Percentiles rank a stretch among this genome's conserved stretches.
phyloP scores from a whole-genome alignment of 768 basidiomycete species.

The Sarcodon aspratus region DNA sequence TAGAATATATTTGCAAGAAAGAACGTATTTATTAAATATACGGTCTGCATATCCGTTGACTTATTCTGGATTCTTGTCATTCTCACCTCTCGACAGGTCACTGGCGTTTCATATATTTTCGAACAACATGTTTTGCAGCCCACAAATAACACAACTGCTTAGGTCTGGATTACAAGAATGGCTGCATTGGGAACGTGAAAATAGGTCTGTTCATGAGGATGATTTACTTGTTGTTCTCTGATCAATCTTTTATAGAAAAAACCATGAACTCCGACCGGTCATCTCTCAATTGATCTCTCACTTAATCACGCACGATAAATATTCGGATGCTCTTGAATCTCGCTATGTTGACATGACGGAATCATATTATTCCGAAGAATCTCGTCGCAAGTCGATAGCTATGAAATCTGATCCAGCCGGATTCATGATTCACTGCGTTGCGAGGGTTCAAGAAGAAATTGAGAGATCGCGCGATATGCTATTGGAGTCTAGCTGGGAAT shows the following conservation, averaged over 20 bases:
- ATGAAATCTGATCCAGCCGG: slow-evolving; percentile 31
- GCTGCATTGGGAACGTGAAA: slow-evolving; percentile 42
- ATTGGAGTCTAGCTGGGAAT: slow-evolving; percentile 33
- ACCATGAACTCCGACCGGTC: slow-evolving; percentile 25
- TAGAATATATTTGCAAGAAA: slow-evolving; percentile 42
- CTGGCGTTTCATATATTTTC: slow-evolving; percentile 49
- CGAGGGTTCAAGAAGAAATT: slow-evolving; percentile 44
- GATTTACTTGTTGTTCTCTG: no score
- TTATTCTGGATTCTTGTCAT: not conserved
- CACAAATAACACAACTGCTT: slow-evolving; percentile 29
- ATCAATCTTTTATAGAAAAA: not conserved
- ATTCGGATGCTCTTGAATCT: slow-evolving; percentile 42
- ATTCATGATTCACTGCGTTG: slow-evolving; percentile 40
- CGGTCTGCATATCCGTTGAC: slow-evolving; percentile 24
- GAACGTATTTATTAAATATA: slow-evolving; percentile 26
- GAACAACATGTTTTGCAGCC: slow-evolving; percentile 37
- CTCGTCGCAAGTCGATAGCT: slow-evolving; percentile 22
- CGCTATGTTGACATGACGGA: slow-evolving; percentile 38
- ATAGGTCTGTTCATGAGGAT: slow-evolving; percentile 13
- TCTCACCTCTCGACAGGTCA: slow-evolving; percentile 16
- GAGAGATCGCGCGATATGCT: slow-evolving; percentile 41
- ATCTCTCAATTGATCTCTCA: slow-evolving; percentile 45
- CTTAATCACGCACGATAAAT: slow-evolving; percentile 46
- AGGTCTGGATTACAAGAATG: slow-evolving; percentile 35
- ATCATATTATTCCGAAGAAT: slow-evolving; percentile 45